Evolutionary conservation across 1,139 yeast species (phyloP), one percentile per base, ranked within the genome.

Genomic region (Arxiozyma slooffiae): DNA sequence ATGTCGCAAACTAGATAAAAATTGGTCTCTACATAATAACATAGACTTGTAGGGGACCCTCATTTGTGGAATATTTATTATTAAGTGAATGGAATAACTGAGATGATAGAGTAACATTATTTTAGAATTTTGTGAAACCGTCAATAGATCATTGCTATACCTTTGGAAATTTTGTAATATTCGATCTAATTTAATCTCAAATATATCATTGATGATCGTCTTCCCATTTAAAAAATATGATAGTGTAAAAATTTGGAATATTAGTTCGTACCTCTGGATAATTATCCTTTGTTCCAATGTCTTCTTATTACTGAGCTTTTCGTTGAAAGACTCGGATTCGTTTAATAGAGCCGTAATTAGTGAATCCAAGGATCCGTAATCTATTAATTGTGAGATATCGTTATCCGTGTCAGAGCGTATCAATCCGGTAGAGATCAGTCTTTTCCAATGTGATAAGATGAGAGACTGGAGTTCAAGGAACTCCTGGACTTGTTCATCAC

Each of bases 21-120:
- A 53, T 38, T 45, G 48, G 17, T 46, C 42, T 8, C 49, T 49
- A 37, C 49, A 47, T 14, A 49, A 40, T 23, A 41, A 5, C 21
- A 47, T 50, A 21, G 44, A 41, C 21, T 21, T 42, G 20, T 22
- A 26, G 18, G 22, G 22, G 11, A 48, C 49, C 23, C 47, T 47
- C 3, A 42, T 48, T 14, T 34, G 43, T 41, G 18, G 42, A 41
- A n/a, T 45, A 17, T 21, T 40, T 5, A 50, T 50, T 38, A 60
- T 41, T 17, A 44, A 46, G 22, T 48, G 26, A 11, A 60, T 53
- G 22, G 57, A 57, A 38, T 46, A 42, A 4, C 57, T 44, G 34
- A 58, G 50, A 44, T 59, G 55, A 24, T 58, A 36, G 18, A 55
- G 50, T 17, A 57, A 42, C 59, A 57, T 55, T 26, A 34, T 7